Base-by-base conservation (phyloP, 2,329 filamentous ascomycete genomes). In the Pseudocercospora fijiensis region DNA sequence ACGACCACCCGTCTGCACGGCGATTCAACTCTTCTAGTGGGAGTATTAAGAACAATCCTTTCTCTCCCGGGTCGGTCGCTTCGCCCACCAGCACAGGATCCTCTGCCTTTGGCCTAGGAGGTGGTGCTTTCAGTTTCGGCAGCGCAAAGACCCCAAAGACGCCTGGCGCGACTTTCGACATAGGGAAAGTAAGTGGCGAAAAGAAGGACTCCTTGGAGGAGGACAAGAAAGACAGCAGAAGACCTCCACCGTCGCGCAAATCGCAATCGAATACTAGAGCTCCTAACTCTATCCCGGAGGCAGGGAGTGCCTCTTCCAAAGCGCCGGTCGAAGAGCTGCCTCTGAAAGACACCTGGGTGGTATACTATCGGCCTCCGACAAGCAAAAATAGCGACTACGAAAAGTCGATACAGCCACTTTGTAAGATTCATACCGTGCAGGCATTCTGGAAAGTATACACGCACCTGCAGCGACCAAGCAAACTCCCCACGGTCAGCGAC, bases 321-420 rank as follows among this genome's bases (percentile, higher is more conserved):
- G 82, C 79, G 75, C 79, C 62, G 27, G 57, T 67, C n/a, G 63
- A 61, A 20, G 60, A 66, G 2, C 80, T 76, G 76, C 84, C 85
- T 65, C 83, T 98, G 72, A 92, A 90, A 79, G 88, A 92, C 77
- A 89, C 88, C 67, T 99, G 95, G 95, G 89, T 96, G 33, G 92
- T 98, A 77, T 98, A 95, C 92, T 99, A 96, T 79, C 87, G 95
- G 64, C 95, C 95, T 43, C 95, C 95, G 57, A 96, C 96, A 72
- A 93, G 92, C 70, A 99, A 99, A 81, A 95, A 94, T 69, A 94
- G 95, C 74, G 94, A 98, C 78, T 99, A 99, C 78, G 95, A 99
- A 78, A 96, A 98, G 79, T 98, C 94, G 6, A 88, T 96, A 66
- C 90, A 95, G 73, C 87, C 92, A 43, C 87, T 98, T 74, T 94